These are phyloP conservation scores for Saccharomycodes ludwigii DNA, from an alignment of 805 yeast genomes.

Conservation along the genomic window DNA sequence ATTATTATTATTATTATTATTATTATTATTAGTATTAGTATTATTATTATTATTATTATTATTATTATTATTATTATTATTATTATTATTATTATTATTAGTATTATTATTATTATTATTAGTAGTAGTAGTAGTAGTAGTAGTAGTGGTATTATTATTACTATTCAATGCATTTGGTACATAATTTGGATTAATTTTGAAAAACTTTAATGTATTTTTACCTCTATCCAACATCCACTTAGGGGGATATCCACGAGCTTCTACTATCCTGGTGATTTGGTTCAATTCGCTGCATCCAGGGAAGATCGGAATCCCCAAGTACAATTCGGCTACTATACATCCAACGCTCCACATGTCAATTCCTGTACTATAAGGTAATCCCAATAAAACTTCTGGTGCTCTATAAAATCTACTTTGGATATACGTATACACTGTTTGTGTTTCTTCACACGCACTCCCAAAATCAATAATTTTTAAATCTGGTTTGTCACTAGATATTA, in stretches of 20 bases:
- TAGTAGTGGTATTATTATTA: too few species aligned
- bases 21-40: too few species aligned
- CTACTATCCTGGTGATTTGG: slow-evolving; percentile 71
- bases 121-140: too few species aligned
- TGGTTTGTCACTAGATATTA: slow-evolving; percentile 60
- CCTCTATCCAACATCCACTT: slow-evolving; percentile 97
- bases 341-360: slow-evolving; percentile 98
- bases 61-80: too few species aligned
- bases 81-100: too few species aligned
- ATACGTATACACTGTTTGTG: slow-evolving; percentile 80
- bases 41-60: too few species aligned
- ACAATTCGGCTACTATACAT: slow-evolving; percentile 82
- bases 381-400: slow-evolving; percentile 88
- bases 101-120: too few species aligned
- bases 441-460: slow-evolving; percentile 89
- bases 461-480: slow-evolving; percentile 89
- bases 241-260: slow-evolving; percentile 74
- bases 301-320: slow-evolving; percentile 81
- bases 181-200: slow-evolving; percentile 17
- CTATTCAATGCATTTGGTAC: too few species aligned
- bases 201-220: slow-evolving; percentile 59
- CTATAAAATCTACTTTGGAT: slow-evolving; percentile 89
- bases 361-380: slow-evolving; percentile 82
- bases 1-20: too few species aligned
- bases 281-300: slow-evolving; percentile 94